A percentile compares a stretch with the other conserved stretches of the same genome.
Conservation (phyloP, 345 rosid species). For the Bruguiera gymnorhiza region DNA sequence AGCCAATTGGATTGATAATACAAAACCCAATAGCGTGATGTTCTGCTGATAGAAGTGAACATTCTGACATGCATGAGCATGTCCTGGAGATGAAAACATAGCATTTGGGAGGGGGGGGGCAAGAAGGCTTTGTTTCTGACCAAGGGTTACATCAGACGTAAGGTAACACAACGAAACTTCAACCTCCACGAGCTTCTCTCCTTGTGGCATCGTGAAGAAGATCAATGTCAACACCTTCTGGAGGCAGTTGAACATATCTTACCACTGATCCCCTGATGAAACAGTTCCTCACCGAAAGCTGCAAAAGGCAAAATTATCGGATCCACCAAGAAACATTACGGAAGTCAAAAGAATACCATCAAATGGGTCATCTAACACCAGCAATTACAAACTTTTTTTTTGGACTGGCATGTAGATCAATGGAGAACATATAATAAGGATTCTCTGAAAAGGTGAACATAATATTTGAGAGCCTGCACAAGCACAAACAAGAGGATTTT, state of each 20-base stretch:
- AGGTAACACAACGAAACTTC: conserved; percentile 11
- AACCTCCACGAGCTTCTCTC: conserved; percentile 99
- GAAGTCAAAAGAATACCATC: not conserved
- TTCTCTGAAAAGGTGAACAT: too few relatives aligned
- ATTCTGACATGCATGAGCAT: not conserved
- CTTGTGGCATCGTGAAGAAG: conserved; percentile 98
- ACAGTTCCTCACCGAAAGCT: conserved; percentile 99
- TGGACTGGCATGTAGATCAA: not conserved
- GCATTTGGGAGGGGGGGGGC: conserved; percentile 2
- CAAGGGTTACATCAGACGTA: conserved; percentile 21
- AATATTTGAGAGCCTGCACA: too few relatives aligned
- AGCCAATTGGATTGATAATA: not conserved
- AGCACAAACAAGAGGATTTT: too few relatives aligned
- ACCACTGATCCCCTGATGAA: conserved; percentile 99
- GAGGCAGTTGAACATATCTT: conserved; percentile 93
- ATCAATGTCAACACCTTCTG: conserved; percentile 94
- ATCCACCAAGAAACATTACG: not conserved
- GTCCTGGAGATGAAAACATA: conserved; percentile 6
- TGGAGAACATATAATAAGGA: not conserved
- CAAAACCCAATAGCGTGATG: not conserved
- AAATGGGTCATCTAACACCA: not conserved
- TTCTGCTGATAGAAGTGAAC: conserved; percentile 1
- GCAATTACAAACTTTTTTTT: not conserved
- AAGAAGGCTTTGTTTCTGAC: conserved; percentile 16
- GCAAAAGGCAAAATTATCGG: conserved; percentile 26